Evolutionary conservation across 352 stramenopile species (phyloP).

Genomic region (Phytophthora lateralis): DNA sequence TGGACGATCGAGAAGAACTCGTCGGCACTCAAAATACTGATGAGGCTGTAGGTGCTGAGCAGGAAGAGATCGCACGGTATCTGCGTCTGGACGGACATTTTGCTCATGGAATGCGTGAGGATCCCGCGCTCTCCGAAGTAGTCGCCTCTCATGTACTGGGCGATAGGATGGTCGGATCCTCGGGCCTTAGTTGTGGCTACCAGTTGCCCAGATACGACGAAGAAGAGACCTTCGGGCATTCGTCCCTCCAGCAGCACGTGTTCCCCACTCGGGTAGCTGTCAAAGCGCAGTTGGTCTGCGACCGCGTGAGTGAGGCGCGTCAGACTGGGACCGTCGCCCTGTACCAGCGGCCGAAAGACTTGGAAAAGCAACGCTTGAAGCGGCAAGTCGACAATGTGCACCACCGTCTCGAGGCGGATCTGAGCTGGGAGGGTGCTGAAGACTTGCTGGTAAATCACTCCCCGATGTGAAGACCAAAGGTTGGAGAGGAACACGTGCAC

Average conservation of each 20-base stretch:
- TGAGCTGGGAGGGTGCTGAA: slow-evolving; percentile 48
- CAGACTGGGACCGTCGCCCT: slow-evolving; percentile 20
- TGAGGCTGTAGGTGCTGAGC: slow-evolving; percentile 33
- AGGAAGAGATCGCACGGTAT: slow-evolving; percentile 61
- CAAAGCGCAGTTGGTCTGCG: slow-evolving; percentile 45
- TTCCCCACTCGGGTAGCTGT: slow-evolving; percentile 56
- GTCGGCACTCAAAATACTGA: slow-evolving; percentile 15
- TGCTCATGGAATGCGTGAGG: slow-evolving; percentile 47
- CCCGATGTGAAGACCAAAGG: slow-evolving; percentile 61
- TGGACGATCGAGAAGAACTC: slow-evolving; percentile 27
- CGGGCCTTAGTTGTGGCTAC: slow-evolving; percentile 22
- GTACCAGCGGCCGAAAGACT: slow-evolving; percentile 32
- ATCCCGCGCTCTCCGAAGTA: slow-evolving; percentile 60
- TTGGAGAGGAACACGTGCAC: slow-evolving; percentile 57
- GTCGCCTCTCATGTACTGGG: slow-evolving; percentile 30
- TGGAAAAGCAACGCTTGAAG: slow-evolving; percentile 41
- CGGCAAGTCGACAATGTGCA: slow-evolving; percentile 48
- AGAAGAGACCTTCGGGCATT: slow-evolving; percentile 56
- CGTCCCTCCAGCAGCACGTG: slow-evolving; percentile 50
- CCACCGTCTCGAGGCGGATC: slow-evolving; percentile 50
- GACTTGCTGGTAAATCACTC: slow-evolving; percentile 61
- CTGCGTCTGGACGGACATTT: slow-evolving; percentile 47
- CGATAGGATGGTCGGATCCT: slow-evolving; percentile 6
- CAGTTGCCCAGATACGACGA: slow-evolving; percentile 59
- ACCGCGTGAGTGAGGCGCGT: slow-evolving; percentile 12